These are phyloP conservation scores for Typha latifolia DNA, from an alignment of 176 grass and related monocot species.

Conservation along the genomic window DNA sequence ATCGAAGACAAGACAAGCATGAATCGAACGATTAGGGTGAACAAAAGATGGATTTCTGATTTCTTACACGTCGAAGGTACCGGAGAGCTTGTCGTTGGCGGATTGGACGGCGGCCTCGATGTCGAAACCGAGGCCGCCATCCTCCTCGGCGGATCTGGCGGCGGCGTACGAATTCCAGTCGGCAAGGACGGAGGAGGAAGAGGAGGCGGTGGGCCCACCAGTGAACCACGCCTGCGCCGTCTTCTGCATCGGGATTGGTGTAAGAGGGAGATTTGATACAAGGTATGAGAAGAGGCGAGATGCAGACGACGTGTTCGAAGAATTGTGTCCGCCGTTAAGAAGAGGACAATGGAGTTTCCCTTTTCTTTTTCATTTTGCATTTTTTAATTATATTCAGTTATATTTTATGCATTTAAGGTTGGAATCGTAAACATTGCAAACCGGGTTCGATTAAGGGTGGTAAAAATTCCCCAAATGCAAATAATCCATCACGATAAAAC, in stretches of 20 bases:
- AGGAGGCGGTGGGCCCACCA: conserved; percentile 31
- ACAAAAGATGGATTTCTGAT: background rate
- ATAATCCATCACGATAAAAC: no score
- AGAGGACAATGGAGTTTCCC: no score
- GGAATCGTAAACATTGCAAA: no score
- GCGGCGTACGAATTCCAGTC: conserved; percentile 99
- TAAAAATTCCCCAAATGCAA: no score
- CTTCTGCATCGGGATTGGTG: conserved; percentile 28
- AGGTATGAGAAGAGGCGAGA: background rate
- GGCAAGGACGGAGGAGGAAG: conserved; percentile 55
- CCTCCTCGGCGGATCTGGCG: conserved; percentile 60
- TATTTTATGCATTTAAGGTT: no score
- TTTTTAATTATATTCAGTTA: no score
- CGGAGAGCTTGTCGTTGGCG: conserved; percentile 77
- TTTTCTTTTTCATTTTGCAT: no score
- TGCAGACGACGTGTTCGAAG: background rate
- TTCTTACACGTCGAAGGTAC: conserved; percentile 66
- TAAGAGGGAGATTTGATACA: background rate
- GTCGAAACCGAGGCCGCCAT: conserved; percentile 51
- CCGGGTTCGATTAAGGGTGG: no score
- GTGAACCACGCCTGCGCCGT: conserved; percentile 74
- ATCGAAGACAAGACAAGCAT: no score
- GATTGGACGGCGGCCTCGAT: conserved; percentile 82
- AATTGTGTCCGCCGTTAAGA: background rate
- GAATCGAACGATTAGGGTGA: no score